Base-by-base conservation (phyloP, 768 basidiomycete genomes). In the Auriscalpium microsporum region DNA sequence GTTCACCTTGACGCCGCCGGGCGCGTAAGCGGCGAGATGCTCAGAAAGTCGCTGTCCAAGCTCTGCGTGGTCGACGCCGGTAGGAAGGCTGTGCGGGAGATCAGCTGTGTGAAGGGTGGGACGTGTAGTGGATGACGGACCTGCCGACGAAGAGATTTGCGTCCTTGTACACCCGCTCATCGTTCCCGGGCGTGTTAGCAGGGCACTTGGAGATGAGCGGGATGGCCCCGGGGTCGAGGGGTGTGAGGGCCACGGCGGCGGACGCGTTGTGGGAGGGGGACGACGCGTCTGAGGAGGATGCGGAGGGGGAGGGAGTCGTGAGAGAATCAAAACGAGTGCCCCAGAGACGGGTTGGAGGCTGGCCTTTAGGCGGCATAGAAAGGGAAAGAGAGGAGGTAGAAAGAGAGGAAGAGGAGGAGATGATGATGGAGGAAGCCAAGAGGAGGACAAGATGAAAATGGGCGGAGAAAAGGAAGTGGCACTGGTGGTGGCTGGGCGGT, bases 141-240 rank as follows among this genome's bases (percentile, higher is more conserved):
- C 88, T 90, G 68, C 90, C 90, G 57, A 91, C 84, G 68, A 92
- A 92, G 62, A 92, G 78, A 63, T 87, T 90, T 42, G 87, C 82
- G 60, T 90, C 84, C 66, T 89, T 86, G 54, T 80, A 77, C 65
- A 78, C 73, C 63, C 75, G 80, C 46, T 82, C 68, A 10, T 44
- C 37, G 45, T 58, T 62, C 10, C 49, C 45, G 42, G 21, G 36
- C 47, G 33, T 47, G 28, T 56, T 56, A 2, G 58, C 42, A 44
- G 54, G 49, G 8, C 65, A 68, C 51, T 63, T 64, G 47, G 55
- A 28, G 28, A 28, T 7, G 28, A 28, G 1, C 7, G 28, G 28
- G 28, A 28, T 28, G 7, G 28, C 3, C 1, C 21, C 28, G 28
- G 28, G 28, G 28, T 2, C 28, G 28, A 28, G 2, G 4, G 28